These are phyloP conservation scores for Dictyostelium purpureum DNA, from an alignment of 78 protist species.

Conservation along the genomic window DNA sequence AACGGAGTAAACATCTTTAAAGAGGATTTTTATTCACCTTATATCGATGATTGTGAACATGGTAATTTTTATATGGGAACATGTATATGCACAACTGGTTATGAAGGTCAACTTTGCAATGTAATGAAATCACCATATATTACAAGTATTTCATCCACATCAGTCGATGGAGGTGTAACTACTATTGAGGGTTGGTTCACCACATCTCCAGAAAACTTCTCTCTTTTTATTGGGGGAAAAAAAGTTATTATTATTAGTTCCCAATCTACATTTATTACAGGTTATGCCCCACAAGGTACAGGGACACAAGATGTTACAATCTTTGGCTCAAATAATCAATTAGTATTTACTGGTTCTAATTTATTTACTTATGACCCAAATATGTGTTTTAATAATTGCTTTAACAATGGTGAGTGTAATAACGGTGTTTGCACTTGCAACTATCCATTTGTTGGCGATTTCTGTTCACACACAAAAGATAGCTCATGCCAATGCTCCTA, in stretches of 20 bases:
- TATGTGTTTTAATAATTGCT: not conserved
- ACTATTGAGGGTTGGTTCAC: not conserved
- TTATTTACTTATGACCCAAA: not conserved
- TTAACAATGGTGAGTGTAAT: not conserved
- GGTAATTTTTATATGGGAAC: not conserved
- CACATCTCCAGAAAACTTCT: not conserved
- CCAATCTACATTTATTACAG: not conserved
- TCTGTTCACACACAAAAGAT: not conserved
- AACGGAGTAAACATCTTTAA: too few species aligned
- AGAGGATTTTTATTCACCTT: too few species aligned
- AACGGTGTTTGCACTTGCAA: not conserved
- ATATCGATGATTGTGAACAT: not conserved
- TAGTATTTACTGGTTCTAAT: not conserved
- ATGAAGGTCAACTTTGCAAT: not conserved
- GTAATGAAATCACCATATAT: not conserved
- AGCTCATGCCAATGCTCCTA: not conserved
- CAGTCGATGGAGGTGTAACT: not conserved
- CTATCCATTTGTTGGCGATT: not conserved
- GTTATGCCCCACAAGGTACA: not conserved
- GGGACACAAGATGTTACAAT: not conserved
- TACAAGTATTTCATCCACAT: not conserved
- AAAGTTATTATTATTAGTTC: not conserved
- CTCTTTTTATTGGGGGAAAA: not conserved
- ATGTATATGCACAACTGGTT: not conserved
- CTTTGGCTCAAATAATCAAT: not conserved